Base-by-base conservation (phyloP, 495 filamentous ascomycete species). In the Talaromyces borbonicus region DNA sequence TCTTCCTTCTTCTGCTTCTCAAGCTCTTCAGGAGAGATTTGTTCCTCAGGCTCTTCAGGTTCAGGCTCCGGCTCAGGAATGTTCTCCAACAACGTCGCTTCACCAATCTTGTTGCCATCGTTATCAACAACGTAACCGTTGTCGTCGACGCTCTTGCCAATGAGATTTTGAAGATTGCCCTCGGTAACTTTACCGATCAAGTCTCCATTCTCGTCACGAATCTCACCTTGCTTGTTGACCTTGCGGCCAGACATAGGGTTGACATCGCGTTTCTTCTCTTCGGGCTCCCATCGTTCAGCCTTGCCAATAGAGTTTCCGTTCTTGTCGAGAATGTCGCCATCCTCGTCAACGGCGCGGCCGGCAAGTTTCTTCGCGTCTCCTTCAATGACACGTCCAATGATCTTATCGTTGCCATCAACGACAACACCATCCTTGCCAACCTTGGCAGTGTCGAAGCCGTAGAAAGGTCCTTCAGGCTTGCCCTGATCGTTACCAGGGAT, bases 191-290 rank as follows among this genome's bases (percentile, higher is more conserved):
- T 78, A 39, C 81, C 85, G 50, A 88, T 77, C 26, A 88, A 45
- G 51, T 88, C 79, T 29, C 85, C 85, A 49, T 87, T 77, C 49
- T 82, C 74, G 50, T 87, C 80, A 26, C 82, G 73, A 2, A 90
- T 81, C 50, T 87, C 81, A 23, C 83, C 84, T 48, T 88, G 81
- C 22, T 75, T 77, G 66, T 87, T 89, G 57, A 90, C 83, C 48
- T 71, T 74, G 43, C 73, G 74, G 32, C 84, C 85, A n/a, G 79
- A 66, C 77, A 87, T 84, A 15, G 78, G 77, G 53, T 69, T 77
- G 60, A 73, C 56, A 31, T 62, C 49, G 40, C 72, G 73, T 57
- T 80, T 71, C 45, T 79, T 75, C 64, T 78, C 74, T 45, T 81
- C 76, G 2, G 83, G 79, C 39, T 77, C 71, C 79, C 80, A 90